Base-by-base conservation (phyloP, 148 eudicot genomes). In the Talinum fruticosum region DNA sequence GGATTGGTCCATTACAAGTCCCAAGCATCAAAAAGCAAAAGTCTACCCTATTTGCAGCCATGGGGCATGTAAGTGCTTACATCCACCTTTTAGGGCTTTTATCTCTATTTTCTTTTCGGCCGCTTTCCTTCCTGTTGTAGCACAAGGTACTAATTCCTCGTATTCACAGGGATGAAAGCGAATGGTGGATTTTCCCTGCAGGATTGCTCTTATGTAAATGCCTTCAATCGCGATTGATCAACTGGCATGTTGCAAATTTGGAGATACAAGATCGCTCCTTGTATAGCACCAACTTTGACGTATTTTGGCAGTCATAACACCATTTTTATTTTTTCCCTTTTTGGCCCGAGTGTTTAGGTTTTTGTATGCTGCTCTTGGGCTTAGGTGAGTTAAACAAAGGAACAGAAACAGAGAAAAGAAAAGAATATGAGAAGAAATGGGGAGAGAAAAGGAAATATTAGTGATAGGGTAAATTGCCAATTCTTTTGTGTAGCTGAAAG, bases 211-310 rank as follows among this genome's bases (percentile, higher is more conserved):
- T 93, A 69, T 96, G 97, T 87, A 96, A 96, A 89, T 90, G 92
- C 70, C 82, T 90, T 81, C 99, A 96, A 78, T 91, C 97, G 21
- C 86, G 88, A 79, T 92, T 96, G 76, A 80, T 96, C 67, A 93
- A 93, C 79, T 96, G 98, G 99, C 99, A 93, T 68, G 87, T 93
- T 14, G 98, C 99, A 65, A 96, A 96, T 83, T 72, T 96, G 91
- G 99, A 96, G 89, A 93, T 96, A 81, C 99, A 96, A 77, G 99
- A 96, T 86, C 92, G 95, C 16, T 91, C 98, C 2, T 89, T 96
- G 97, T 93, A 96, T 82, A 93, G 97, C 83, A 83, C 82, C 49
- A 87, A 92, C 88, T 93, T 90, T 72, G 99, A 88, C 66, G 75
- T 89, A 79, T 96, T 96, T 83, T 96, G 99, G 99, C 98, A 96